Conservation (phyloP, 78 protist species). For the Mastigamoeba balamuthi region DNA sequence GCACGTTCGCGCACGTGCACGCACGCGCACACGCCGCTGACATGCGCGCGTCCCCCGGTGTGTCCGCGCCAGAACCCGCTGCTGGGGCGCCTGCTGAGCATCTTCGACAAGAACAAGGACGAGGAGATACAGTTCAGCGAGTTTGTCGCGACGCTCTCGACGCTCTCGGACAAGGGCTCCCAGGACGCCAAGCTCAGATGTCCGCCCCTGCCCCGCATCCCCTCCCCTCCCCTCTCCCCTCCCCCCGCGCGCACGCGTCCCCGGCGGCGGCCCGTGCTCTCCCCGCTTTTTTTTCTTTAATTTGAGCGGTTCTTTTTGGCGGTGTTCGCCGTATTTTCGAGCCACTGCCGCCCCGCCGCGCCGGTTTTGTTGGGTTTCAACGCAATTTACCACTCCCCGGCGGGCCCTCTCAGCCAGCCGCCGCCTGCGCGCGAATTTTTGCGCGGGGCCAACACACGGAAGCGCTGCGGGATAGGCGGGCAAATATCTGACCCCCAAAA, state of each 20-base stretch:
- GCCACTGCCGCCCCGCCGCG: background rate
- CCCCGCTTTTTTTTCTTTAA: background rate
- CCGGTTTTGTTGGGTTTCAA: background rate
- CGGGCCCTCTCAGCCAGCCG: background rate
- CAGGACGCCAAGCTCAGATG: conserved; percentile 68
- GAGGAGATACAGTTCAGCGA: conserved; percentile 81
- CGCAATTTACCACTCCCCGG: background rate
- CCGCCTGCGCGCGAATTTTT: background rate
- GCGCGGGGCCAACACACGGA: background rate
- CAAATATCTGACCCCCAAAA: background rate
- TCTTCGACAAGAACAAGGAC: conserved; percentile 59
- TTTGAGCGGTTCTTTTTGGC: too few species aligned
- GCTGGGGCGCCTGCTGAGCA: conserved; percentile 48
- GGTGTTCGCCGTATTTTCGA: background rate
- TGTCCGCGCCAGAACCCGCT: conserved; percentile 51
- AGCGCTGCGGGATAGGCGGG: background rate
- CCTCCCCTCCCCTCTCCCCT: background rate
- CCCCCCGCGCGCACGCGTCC: background rate
- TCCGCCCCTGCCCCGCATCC: background rate
- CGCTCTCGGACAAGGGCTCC: conserved; percentile 52
- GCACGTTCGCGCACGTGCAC: too few species aligned
- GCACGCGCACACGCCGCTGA: too few species aligned
- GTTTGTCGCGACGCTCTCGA: conserved; percentile 52
- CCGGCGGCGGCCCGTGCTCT: too few species aligned
- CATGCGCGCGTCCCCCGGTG: too few species aligned